Conservation (phyloP, 139 green algal genomes). For the Asterochloris sp. region DNA sequence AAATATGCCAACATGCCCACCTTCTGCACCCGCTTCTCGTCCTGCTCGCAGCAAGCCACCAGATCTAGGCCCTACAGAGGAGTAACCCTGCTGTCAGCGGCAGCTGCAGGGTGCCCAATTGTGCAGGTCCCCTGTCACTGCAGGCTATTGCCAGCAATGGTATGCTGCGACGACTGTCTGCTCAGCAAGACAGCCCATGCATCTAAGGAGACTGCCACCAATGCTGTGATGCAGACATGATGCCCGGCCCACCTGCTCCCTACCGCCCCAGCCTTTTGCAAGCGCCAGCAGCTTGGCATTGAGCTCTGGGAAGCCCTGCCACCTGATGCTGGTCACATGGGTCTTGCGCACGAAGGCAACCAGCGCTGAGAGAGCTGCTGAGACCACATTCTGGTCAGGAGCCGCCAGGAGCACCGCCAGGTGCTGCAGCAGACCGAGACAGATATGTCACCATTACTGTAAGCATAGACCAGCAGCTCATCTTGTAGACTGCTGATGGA, state of each 20-base stretch:
- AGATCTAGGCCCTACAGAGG: constrained; percentile 64
- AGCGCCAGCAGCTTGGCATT: constrained; percentile 66
- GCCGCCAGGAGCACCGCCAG: constrained; percentile 70
- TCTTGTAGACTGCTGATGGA: too few species aligned
- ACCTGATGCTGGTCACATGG: constrained; percentile 58
- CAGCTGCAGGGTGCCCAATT: too few species aligned
- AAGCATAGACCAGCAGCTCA: too few species aligned
- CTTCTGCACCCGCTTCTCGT: constrained; percentile 11
- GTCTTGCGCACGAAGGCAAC: constrained; percentile 72
- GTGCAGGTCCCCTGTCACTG: too few species aligned
- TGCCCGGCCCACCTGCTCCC: constrained; percentile 55
- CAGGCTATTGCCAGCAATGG: too few species aligned
- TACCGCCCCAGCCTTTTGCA: constrained; percentile 75
- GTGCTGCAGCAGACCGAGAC: constrained; percentile 44
- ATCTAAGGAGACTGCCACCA: too few species aligned
- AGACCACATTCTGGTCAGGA: constrained; percentile 58
- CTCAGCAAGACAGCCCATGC: too few species aligned
- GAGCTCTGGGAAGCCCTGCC: constrained; percentile 52
- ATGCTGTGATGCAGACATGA: too few species aligned
- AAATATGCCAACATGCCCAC: neutral
- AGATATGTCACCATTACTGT: neutral
- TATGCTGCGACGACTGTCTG: too few species aligned
- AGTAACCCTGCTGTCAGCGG: neutral
- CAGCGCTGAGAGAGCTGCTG: constrained; percentile 62
- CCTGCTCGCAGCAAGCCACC: constrained; percentile 34